These are phyloP conservation scores for Annulohypoxylon maeteangense DNA, from an alignment of 495 filamentous ascomycete species.

Conservation along the genomic window DNA sequence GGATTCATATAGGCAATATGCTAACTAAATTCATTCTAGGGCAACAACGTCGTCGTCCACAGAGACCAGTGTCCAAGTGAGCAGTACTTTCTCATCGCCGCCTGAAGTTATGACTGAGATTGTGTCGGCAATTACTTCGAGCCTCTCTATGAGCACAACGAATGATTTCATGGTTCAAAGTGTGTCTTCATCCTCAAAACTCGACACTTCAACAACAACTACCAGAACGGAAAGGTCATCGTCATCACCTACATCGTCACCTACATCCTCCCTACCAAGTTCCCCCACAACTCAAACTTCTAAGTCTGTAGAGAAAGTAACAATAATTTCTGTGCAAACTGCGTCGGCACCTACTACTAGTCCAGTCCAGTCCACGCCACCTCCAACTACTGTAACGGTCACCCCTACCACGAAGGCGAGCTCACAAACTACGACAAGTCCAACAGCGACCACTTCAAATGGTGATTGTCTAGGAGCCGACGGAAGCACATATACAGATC, in stretches of 20 bases:
- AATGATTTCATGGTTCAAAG: not conserved
- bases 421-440: not conserved
- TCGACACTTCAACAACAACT: not conserved
- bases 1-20: not conserved
- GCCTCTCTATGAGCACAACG: not conserved
- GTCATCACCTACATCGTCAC: not conserved
- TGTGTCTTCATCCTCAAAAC: not conserved
- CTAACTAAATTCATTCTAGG: slow-evolving; percentile 2
- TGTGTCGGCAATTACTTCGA: not conserved
- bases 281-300: not conserved
- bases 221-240: not conserved
- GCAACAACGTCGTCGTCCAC: not conserved
- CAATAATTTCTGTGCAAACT: not conserved
- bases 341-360: slow-evolving; percentile 13
- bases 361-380: not conserved
- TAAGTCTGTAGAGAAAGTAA: slow-evolving; percentile 4
- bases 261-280: slow-evolving; percentile 1
- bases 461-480: slow-evolving; percentile 26
- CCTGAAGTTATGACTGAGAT: slow-evolving; percentile 17
- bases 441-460: not conserved
- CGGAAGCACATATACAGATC: slow-evolving; percentile 42
- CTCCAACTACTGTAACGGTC: not conserved
- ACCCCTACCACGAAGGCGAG: slow-evolving; percentile 1
- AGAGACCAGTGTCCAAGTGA: slow-evolving; percentile 14
- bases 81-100: slow-evolving; percentile 6